phyloP scores from a whole-genome alignment of 495 filamentous ascomycete species.

The Penicillium malachiteum region DNA sequence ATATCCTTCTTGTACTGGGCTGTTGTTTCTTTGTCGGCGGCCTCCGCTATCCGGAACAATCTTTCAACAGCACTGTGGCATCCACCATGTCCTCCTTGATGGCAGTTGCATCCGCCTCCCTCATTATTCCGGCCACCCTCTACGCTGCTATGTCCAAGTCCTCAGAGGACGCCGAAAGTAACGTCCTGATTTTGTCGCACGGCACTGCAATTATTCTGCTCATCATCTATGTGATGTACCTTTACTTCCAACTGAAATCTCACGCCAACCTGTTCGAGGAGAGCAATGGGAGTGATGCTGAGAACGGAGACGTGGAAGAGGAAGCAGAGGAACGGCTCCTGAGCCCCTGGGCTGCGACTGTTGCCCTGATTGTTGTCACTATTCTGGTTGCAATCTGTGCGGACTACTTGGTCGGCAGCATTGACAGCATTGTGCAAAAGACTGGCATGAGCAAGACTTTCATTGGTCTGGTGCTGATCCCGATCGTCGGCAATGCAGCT shows the following conservation, averaged over 20 bases:
- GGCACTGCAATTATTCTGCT: slow-evolving; percentile 89
- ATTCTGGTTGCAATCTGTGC: slow-evolving; percentile 86
- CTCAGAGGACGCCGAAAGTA: slow-evolving; percentile 28
- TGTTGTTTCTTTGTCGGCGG: slow-evolving; percentile 96
- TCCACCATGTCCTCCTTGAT: slow-evolving; percentile 96
- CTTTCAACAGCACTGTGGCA: slow-evolving; percentile 83
- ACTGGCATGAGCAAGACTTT: slow-evolving; percentile 92
- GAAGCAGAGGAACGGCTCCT: slow-evolving; percentile 62
- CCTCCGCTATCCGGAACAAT: slow-evolving; percentile 62
- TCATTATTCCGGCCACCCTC: slow-evolving; percentile 87
- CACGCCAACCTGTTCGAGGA: slow-evolving; percentile 81
- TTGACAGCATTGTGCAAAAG: slow-evolving; percentile 80
- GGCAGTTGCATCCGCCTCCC: slow-evolving; percentile 83
- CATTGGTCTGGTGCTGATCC: slow-evolving; percentile 91
- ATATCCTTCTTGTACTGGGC: slow-evolving; percentile 90
- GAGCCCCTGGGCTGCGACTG: slow-evolving; percentile 66
- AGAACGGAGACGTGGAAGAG: slow-evolving; percentile 39
- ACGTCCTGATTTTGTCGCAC: slow-evolving; percentile 81
- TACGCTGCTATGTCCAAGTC: slow-evolving; percentile 56
- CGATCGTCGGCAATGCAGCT: slow-evolving; percentile 96
- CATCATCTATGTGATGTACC: slow-evolving; percentile 83
- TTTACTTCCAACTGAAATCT: slow-evolving; percentile 84
- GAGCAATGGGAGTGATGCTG: slow-evolving; percentile 41
- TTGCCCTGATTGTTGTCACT: slow-evolving; percentile 74
- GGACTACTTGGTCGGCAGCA: slow-evolving; percentile 90